A percentile compares a stretch with the other conserved stretches of the same genome.
phyloP scores from a whole-genome alignment of 768 basidiomycete species.

The Mycena albidolilacea region DNA sequence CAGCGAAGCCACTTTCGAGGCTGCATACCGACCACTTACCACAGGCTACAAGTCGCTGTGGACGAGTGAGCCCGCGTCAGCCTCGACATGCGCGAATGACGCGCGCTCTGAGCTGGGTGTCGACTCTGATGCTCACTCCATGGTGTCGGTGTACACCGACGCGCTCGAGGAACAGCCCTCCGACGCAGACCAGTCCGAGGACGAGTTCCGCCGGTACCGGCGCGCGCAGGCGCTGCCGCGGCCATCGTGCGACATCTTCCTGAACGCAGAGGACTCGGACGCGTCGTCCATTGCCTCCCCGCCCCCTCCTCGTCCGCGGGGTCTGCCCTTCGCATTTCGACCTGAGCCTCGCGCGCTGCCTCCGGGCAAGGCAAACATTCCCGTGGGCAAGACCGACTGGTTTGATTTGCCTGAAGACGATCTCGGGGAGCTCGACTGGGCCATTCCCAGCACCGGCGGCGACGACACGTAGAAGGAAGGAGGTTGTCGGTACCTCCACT shows the following conservation, averaged over 20 bases:
- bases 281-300: not conserved
- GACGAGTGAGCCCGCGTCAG: slow-evolving; percentile 6
- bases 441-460: not conserved
- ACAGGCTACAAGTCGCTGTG: slow-evolving; percentile 14
- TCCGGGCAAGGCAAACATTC: slow-evolving; percentile 28
- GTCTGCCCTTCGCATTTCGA: not conserved
- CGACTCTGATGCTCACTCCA: not conserved
- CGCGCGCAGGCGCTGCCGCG: slow-evolving; percentile 28
- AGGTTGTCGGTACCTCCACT: not conserved
- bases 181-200: slow-evolving; percentile 22
- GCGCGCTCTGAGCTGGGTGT: slow-evolving; percentile 10
- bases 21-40: slow-evolving; percentile 6
- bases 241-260: slow-evolving; percentile 35
- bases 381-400: slow-evolving; percentile 33
- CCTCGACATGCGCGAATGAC: not conserved
- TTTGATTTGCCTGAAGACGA: slow-evolving; percentile 37
- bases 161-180: slow-evolving; percentile 29
- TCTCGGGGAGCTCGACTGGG: slow-evolving; percentile 26
- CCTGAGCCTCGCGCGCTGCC: not conserved
- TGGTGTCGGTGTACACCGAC: slow-evolving; percentile 26
- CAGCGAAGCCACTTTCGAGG: slow-evolving; percentile 16
- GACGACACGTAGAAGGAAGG: slow-evolving; percentile 10
- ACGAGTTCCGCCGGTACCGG: slow-evolving; percentile 19
- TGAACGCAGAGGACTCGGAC: slow-evolving; percentile 16
- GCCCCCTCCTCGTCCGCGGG: not conserved